Conservation (phyloP, 1,284 basidiomycete species). For the Trametes sp. region DNA sequence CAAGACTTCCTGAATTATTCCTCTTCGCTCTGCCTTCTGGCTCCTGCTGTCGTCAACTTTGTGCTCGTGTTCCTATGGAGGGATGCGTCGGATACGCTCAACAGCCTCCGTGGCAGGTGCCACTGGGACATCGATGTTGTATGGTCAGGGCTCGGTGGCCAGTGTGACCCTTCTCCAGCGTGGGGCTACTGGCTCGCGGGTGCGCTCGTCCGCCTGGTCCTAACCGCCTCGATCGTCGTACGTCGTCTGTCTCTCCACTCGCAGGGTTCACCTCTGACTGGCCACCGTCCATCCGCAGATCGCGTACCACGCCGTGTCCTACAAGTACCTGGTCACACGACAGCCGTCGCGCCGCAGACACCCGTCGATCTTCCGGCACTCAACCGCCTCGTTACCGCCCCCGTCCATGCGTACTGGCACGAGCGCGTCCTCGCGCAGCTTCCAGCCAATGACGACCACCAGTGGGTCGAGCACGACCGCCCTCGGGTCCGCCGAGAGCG, state of each 20-base stretch:
- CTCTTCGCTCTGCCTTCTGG: slow-evolving; percentile 56
- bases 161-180: slow-evolving; percentile 39
- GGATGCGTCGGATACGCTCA: slow-evolving; percentile 44
- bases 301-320: slow-evolving; percentile 45
- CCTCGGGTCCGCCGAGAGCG: slow-evolving; percentile 32
- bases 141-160: slow-evolving; percentile 55
- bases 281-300: too few relatives aligned
- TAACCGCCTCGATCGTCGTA: slow-evolving; percentile 61
- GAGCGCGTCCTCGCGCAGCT: slow-evolving; percentile 32
- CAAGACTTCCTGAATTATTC: slow-evolving; percentile 48
- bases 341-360: slow-evolving; percentile 40
- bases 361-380: slow-evolving; percentile 33
- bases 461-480: slow-evolving; percentile 29
- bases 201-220: slow-evolving; percentile 55
- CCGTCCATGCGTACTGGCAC: slow-evolving; percentile 17
- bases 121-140: slow-evolving; percentile 67
- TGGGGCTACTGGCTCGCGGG: slow-evolving; percentile 63
- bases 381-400: slow-evolving; percentile 31
- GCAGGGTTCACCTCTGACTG: too few relatives aligned
- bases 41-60: slow-evolving; percentile 61
- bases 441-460: slow-evolving; percentile 28
- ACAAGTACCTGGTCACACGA: slow-evolving; percentile 42
- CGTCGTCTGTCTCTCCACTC: slow-evolving; percentile 37
- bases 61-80: slow-evolving; percentile 60
- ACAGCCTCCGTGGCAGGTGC: slow-evolving; percentile 57